phyloP scores from a whole-genome alignment of 2,329 filamentous ascomycete genomes.

The Orbilia quercus region DNA sequence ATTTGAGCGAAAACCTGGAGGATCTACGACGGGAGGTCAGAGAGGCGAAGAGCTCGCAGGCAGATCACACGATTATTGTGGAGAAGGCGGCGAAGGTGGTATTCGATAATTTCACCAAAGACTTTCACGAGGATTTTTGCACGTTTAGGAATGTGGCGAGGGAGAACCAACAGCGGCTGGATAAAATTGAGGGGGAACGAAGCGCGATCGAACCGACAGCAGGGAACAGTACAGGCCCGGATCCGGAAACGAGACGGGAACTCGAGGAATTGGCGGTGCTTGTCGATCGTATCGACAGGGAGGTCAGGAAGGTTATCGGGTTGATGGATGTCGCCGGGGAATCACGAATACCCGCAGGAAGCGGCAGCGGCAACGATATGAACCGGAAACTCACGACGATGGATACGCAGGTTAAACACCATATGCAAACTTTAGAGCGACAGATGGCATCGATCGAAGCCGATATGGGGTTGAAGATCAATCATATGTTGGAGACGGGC shows the following conservation, averaged over 20 bases:
- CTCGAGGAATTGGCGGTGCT: background rate
- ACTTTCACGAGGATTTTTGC: slow-evolving; percentile 35
- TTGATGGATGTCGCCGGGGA: too few species aligned
- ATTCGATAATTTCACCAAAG: slow-evolving; percentile 32
- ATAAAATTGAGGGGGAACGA: slow-evolving; percentile 18
- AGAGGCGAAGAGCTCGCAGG: slow-evolving; percentile 20
- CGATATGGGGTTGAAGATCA: background rate
- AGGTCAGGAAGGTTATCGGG: slow-evolving; percentile 1
- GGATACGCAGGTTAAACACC: slow-evolving; percentile 11
- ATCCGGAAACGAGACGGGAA: slow-evolving; percentile 7
- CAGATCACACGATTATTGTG: slow-evolving; percentile 11
- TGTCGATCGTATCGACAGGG: background rate
- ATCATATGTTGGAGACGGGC: background rate
- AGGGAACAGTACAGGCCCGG: background rate
- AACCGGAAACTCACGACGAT: background rate
- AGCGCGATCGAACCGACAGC: background rate
- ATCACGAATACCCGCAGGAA: too few species aligned
- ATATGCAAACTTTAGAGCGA: slow-evolving; percentile 14
- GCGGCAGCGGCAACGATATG: background rate
- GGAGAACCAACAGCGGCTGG: slow-evolving; percentile 21
- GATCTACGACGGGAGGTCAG: slow-evolving; percentile 21
- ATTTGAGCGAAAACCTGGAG: slow-evolving; percentile 16
- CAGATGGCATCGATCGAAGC: slow-evolving; percentile 11
- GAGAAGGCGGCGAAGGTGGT: slow-evolving; percentile 31
- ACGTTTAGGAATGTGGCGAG: slow-evolving; percentile 10